Conservation (phyloP, 345 rosid genomes). For the Bruguiera parviflora region DNA sequence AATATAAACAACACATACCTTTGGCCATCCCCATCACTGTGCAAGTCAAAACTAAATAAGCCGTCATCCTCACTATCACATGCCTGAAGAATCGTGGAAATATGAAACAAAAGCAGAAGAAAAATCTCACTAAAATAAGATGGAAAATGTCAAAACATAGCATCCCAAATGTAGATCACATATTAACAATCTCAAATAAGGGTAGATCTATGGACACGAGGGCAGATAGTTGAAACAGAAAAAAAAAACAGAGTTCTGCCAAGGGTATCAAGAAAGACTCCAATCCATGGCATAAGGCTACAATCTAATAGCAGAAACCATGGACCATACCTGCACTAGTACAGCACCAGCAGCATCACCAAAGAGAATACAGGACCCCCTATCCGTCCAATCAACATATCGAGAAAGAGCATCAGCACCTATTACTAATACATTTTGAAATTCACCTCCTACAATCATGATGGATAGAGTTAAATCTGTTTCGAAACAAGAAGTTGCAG, state of each 20-base stretch:
- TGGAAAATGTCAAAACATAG: not conserved
- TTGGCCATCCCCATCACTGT: conserved; percentile 78
- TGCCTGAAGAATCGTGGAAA: conserved; percentile 46
- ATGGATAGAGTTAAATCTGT: conserved; percentile 8
- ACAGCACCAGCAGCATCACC: conserved; percentile 99
- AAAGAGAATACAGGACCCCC: conserved; percentile 85
- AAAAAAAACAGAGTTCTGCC: too few relatives aligned
- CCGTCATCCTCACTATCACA: conserved; percentile 84
- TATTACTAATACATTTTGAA: conserved; percentile 77
- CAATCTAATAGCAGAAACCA: not conserved
- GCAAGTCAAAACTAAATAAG: conserved; percentile 73
- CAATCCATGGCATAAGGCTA: too few relatives aligned
- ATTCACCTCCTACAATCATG: conserved; percentile 64
- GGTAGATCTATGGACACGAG: not conserved
- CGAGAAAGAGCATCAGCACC: conserved; percentile 91
- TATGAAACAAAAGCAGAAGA: not conserved
- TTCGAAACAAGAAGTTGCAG: conserved; percentile 4
- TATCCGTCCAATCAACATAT: conserved; percentile 93
- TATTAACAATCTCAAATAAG: not conserved
- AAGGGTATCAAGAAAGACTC: too few relatives aligned
- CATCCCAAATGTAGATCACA: not conserved
- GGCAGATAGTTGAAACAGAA: not conserved
- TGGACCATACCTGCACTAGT: conserved; percentile 60
- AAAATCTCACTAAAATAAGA: too few relatives aligned
- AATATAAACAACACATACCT: conserved; percentile 39